phyloP scores from a whole-genome alignment of 2,329 filamentous ascomycete genomes.

The Neofusicoccum kwambonambiense region DNA sequence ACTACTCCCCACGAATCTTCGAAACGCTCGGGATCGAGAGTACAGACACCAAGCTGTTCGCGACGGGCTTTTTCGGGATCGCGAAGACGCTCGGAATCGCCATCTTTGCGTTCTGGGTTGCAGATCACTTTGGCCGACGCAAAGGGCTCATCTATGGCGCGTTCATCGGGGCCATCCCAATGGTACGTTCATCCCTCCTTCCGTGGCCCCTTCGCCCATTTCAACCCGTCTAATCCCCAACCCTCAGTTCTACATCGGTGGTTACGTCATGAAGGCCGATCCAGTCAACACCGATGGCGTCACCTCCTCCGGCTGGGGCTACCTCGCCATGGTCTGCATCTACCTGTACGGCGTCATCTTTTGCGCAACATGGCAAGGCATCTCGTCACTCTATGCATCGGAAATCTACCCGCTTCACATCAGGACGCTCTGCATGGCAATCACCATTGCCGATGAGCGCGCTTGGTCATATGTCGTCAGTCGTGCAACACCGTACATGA shows the following conservation, averaged over 20 bases:
- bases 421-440: constrained; percentile 39
- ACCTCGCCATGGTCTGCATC: constrained; percentile 55
- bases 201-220: neutral
- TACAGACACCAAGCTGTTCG: constrained; percentile 43
- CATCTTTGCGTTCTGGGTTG: constrained; percentile 30
- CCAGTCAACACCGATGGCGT: constrained; percentile 47
- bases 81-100: neutral
- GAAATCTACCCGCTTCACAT: constrained; percentile 50
- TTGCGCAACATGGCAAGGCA: constrained; percentile 45
- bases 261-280: constrained; percentile 54
- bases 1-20: constrained; percentile 39
- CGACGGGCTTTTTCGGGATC: constrained; percentile 53
- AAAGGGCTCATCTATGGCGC: constrained; percentile 50
- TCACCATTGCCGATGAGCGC: constrained; percentile 32
- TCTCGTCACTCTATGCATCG: constrained; percentile 46
- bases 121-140: constrained; percentile 41
- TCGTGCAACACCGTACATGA: constrained; percentile 40
- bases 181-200: constrained; percentile 23
- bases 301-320: constrained; percentile 48
- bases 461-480: constrained; percentile 39
- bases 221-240: too few relatives aligned
- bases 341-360: constrained; percentile 58
- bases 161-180: constrained; percentile 47
- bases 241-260: constrained; percentile 48
- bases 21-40: constrained; percentile 47